Evolutionary conservation across 2,329 filamentous ascomycete species (phyloP).

Genomic region (Monosporascus sp.): DNA sequence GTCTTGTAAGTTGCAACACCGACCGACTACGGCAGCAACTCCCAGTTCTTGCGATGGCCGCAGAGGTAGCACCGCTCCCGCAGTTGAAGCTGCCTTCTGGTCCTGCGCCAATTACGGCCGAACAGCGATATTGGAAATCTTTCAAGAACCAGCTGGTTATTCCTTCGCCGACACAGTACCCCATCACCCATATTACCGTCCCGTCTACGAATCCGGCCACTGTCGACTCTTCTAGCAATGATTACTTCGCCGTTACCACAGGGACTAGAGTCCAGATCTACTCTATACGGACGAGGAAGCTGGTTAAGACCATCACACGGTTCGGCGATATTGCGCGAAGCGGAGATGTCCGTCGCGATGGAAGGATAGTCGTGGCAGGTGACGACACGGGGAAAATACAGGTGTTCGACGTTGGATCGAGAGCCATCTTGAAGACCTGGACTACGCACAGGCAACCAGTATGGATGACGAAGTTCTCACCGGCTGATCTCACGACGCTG

Average conservation of each 20-base stretch:
- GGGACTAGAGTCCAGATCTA: constrained; percentile 91
- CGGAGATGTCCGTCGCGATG: constrained; percentile 83
- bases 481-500: constrained; percentile 75
- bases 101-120: constrained; percentile 77
- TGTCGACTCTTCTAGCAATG: constrained; percentile 47
- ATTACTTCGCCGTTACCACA: constrained; percentile 89
- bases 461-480: constrained; percentile 89
- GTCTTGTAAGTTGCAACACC: background rate
- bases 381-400: constrained; percentile 91
- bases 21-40: constrained; percentile 10
- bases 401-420: constrained; percentile 83
- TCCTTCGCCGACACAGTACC: constrained; percentile 83
- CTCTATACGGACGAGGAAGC: constrained; percentile 84
- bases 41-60: constrained; percentile 59
- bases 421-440: constrained; percentile 94
- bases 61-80: constrained; percentile 74
- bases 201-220: constrained; percentile 44
- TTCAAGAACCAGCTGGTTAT: constrained; percentile 90
- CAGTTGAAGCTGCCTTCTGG: constrained; percentile 79
- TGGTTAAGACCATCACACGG: constrained; percentile 87
- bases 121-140: constrained; percentile 93
- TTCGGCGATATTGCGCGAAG: constrained; percentile 89
- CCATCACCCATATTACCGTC: constrained; percentile 85
- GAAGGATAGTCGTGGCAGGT: constrained; percentile 81
- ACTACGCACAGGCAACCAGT: constrained; percentile 89